Evolutionary conservation across 2,329 filamentous ascomycete species (phyloP).

Genomic region (Tolypocladium inflatum): DNA sequence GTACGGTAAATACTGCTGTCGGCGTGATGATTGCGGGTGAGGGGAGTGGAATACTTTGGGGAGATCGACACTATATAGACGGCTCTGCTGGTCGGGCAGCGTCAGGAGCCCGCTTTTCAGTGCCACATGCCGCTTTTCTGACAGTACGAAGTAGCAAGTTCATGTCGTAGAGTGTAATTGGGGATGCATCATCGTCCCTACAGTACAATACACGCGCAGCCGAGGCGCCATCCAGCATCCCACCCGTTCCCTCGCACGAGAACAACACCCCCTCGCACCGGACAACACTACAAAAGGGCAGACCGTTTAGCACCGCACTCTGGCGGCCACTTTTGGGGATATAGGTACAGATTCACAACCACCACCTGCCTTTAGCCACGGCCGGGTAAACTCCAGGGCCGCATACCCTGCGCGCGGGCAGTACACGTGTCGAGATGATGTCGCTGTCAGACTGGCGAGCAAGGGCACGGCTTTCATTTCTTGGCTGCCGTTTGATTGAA

Average conservation of each 20-base stretch:
- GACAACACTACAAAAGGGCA: no score
- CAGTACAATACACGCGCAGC: not conserved
- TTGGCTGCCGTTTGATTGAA: conserved; percentile 26
- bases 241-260: not conserved
- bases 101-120: no score
- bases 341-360: not conserved
- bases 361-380: not conserved
- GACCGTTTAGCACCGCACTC: not conserved
- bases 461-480: conserved; percentile 11
- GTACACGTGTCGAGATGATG: not conserved
- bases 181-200: not conserved
- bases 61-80: no score
- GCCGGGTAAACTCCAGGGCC: not conserved
- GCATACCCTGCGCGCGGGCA: not conserved
- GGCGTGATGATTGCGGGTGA: no score
- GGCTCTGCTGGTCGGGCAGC: no score
- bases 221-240: not conserved
- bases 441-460: not conserved
- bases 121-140: no score
- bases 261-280: no score
- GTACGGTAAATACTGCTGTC: no score
- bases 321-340: not conserved
- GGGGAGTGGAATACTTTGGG: no score
- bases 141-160: no score
- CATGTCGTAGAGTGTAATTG: not conserved